These are phyloP conservation scores for Botrytis fragariae DNA, from an alignment of 2,329 filamentous ascomycete species.

Conservation along the genomic window DNA sequence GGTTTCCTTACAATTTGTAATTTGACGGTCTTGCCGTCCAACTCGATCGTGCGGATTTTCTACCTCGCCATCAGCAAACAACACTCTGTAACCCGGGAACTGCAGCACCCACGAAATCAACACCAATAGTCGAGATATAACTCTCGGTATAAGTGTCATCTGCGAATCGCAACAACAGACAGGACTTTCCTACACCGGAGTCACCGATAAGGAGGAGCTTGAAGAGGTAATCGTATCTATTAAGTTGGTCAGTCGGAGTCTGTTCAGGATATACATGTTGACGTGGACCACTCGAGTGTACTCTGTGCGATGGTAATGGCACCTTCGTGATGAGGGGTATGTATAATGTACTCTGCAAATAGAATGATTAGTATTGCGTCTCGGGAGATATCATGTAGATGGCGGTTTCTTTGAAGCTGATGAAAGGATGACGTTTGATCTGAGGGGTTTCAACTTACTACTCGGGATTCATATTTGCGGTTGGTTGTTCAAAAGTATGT, in stretches of 20 bases:
- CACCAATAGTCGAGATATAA: constrained; percentile 99
- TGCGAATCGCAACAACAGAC: constrained; percentile 93
- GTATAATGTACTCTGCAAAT: constrained; percentile 17
- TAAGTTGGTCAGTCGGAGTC: constrained; percentile 25
- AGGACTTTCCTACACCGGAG: constrained; percentile 99
- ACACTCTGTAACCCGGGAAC: constrained; percentile 4
- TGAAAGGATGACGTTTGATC: constrained; percentile 21
- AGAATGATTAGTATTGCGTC: constrained; percentile 1
- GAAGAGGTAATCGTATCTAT: constrained; percentile 99
- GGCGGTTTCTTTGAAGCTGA: constrained; percentile 21
- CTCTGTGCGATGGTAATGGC: constrained; percentile 3
- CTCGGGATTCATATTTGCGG: constrained; percentile 81
- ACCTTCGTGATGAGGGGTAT: background rate
- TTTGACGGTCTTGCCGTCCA: constrained; percentile 99
- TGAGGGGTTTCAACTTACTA: constrained; percentile 59
- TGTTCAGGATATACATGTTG: constrained; percentile 21
- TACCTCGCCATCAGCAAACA: constrained; percentile 45
- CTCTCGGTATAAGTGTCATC: constrained; percentile 99
- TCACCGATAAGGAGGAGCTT: constrained; percentile 99
- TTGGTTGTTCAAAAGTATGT: background rate
- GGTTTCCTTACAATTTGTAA: constrained; percentile 82
- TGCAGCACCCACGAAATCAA: constrained; percentile 80
- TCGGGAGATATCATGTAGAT: constrained; percentile 3
- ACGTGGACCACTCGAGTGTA: constrained; percentile 4
- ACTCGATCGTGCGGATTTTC: constrained; percentile 99